phyloP scores from a whole-genome alignment of 139 green algal species.

The Chlamydomonas incerta region DNA sequence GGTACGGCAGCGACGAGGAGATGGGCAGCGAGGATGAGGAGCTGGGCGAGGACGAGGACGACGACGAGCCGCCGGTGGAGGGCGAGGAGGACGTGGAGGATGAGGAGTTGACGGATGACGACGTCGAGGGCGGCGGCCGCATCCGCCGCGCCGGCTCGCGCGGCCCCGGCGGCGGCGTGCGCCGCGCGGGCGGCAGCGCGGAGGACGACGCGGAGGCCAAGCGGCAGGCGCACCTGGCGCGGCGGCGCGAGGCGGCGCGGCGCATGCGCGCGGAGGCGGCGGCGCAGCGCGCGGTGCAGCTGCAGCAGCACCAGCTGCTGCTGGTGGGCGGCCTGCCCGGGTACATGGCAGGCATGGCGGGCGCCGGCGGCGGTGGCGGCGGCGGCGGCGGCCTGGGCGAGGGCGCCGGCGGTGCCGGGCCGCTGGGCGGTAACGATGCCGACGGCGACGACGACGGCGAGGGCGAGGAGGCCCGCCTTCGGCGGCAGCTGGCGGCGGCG shows the following conservation, averaged over 20 bases:
- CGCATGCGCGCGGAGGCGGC: constrained; percentile 16
- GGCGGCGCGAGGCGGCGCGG: constrained; percentile 8
- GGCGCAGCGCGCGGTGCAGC: not conserved
- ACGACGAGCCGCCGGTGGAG: not conserved
- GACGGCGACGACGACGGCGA: constrained; percentile 3
- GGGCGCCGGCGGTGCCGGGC: not conserved
- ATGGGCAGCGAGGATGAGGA: not conserved
- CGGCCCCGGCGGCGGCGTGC: too few species aligned
- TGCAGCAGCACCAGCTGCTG: constrained; percentile 2
- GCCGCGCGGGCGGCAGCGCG: too few species aligned
- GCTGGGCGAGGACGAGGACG: not conserved
- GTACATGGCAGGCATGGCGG: too few species aligned
- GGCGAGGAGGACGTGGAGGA: not conserved
- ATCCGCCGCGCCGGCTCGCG: not conserved
- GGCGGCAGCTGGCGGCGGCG: too few species aligned
- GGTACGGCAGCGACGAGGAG: not conserved
- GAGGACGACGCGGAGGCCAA: constrained; percentile 25
- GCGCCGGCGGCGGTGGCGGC: not conserved
- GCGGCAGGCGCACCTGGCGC: constrained; percentile 21
- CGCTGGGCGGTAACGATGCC: not conserved
- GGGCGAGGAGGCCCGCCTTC: too few species aligned
- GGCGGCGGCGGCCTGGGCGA: not conserved
- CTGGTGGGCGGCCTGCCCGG: not conserved
- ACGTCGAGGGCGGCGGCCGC: not conserved
- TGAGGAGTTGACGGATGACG: not conserved